Conservation (phyloP, 768 basidiomycete genomes). For the Russula brevipes region DNA sequence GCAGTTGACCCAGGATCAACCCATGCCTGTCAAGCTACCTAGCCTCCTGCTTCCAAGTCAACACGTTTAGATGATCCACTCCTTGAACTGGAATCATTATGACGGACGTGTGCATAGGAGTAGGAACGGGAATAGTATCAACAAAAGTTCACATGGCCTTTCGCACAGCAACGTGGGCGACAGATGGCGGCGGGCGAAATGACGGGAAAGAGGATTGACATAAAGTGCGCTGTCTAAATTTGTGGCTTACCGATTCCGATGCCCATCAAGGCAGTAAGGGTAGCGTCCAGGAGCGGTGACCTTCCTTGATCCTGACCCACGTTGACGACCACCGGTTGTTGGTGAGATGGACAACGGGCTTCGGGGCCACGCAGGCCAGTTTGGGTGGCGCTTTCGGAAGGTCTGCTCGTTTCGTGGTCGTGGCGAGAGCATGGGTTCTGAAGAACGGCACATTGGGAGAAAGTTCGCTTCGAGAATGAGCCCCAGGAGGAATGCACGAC, state of each 20-base stretch:
- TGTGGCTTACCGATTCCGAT: conserved; percentile 26
- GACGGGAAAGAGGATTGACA: neutral
- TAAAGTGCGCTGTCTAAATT: neutral
- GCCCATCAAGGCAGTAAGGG: conserved; percentile 22
- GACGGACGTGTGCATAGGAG: neutral
- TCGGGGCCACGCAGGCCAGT: neutral
- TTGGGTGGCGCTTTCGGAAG: neutral
- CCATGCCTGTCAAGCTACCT: too few relatives aligned
- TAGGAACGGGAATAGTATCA: neutral
- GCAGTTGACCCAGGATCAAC: neutral
- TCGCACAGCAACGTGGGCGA: neutral
- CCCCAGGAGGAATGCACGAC: neutral
- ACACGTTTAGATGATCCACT: neutral
- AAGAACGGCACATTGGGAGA: neutral
- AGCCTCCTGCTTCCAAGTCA: too few relatives aligned
- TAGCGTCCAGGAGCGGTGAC: conserved; percentile 19
- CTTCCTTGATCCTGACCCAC: conserved; percentile 14
- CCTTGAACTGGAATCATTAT: neutral
- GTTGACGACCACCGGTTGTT: neutral
- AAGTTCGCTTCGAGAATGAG: neutral
- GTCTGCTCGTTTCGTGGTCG: neutral
- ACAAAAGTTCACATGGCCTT: neutral
- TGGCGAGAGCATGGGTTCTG: neutral
- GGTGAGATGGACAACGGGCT: neutral
- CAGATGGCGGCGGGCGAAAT: neutral